Conservation (phyloP, 148 eudicot genomes). For the Fallopia convolvulus region DNA sequence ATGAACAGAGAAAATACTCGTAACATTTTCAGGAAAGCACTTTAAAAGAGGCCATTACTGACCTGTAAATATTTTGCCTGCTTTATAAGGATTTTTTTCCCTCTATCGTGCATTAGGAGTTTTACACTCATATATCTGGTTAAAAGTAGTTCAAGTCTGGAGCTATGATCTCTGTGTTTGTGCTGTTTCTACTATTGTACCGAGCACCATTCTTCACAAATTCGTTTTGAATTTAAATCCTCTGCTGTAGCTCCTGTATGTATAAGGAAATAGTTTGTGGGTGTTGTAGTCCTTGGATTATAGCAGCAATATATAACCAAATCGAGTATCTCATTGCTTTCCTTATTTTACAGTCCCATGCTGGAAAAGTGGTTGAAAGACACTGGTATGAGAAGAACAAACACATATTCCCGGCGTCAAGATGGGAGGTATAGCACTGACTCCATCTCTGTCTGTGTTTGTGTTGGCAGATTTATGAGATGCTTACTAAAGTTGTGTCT, state of each 20-base stretch:
- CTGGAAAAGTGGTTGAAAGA: slow-evolving; percentile 97
- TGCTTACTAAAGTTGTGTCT: neutral
- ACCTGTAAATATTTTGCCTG: neutral
- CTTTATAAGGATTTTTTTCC: neutral
- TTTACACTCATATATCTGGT: neutral
- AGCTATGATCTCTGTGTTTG: neutral
- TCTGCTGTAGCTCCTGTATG: neutral
- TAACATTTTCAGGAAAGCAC: too few species aligned
- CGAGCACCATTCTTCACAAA: too few species aligned
- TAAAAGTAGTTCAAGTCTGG: neutral
- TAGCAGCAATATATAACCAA: neutral
- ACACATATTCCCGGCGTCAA: slow-evolving; percentile 95
- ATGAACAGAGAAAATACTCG: too few species aligned
- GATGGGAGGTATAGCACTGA: slow-evolving; percentile 76
- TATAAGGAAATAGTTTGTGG: neutral
- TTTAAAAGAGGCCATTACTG: too few species aligned
- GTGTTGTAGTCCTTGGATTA: neutral
- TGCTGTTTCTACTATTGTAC: neutral
- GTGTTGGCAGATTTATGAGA: neutral
- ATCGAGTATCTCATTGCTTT: neutral
- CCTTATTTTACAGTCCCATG: slow-evolving; percentile 67
- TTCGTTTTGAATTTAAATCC: too few species aligned
- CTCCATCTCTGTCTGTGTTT: neutral
- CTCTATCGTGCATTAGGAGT: neutral
- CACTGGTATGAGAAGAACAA: slow-evolving; percentile 99